phyloP scores from a whole-genome alignment of 805 yeast genomes.

The Candida loeiensis region DNA sequence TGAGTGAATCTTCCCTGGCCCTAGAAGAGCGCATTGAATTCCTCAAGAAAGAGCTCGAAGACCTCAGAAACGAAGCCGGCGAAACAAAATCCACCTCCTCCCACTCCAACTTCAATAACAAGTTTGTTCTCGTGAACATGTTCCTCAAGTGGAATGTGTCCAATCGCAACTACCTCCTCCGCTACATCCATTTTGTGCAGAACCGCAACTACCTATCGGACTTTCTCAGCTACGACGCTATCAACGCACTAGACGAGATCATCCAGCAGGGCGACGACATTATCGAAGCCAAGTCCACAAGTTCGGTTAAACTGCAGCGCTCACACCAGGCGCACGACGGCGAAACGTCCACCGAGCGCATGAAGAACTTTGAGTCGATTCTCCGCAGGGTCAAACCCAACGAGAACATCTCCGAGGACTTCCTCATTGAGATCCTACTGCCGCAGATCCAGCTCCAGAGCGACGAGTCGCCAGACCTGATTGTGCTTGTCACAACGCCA shows the following conservation, averaged over 20 bases:
- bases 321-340: neutral
- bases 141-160: conserved; percentile 40
- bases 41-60: neutral
- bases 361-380: conserved; percentile 32
- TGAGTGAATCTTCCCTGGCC: no score
- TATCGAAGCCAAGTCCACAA: neutral
- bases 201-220: conserved; percentile 23
- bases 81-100: neutral
- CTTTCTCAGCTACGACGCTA: conserved; percentile 34
- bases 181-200: conserved; percentile 37
- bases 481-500: conserved; percentile 72
- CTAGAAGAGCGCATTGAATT: neutral
- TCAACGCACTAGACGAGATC: conserved; percentile 31
- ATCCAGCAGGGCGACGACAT: conserved; percentile 17
- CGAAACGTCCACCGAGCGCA: conserved; percentile 7
- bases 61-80: neutral
- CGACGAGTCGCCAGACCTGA: conserved; percentile 43
- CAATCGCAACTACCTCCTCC: conserved; percentile 31
- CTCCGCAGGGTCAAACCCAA: conserved; percentile 18
- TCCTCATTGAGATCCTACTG: conserved; percentile 34
- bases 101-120: conserved; percentile 32
- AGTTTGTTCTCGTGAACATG: conserved; percentile 37
- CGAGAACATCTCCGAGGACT: conserved; percentile 37
- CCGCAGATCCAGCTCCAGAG: conserved; percentile 45
- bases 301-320: neutral